These are phyloP conservation scores for Globisporangium nagaii DNA, from an alignment of 352 stramenopile genomes.

Conservation along the genomic window DNA sequence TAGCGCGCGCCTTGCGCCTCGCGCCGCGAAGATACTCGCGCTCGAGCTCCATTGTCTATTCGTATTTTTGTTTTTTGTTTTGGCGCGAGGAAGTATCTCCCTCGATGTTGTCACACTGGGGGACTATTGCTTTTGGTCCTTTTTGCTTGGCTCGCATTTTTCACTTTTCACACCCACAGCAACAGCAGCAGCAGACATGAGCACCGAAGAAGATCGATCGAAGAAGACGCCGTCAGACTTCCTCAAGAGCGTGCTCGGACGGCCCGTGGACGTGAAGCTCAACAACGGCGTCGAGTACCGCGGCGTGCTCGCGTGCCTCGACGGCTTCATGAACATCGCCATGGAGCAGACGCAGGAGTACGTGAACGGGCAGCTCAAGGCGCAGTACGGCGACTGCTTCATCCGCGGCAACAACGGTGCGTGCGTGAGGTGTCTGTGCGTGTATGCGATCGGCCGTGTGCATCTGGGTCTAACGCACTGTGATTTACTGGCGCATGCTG, in stretches of 20 bases:
- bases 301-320: slow-evolving; percentile 97
- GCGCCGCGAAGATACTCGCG: slow-evolving; percentile 56
- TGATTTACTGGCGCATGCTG: background rate
- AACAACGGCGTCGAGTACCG: slow-evolving; percentile 99
- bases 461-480: too few relatives aligned
- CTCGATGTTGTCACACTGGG: slow-evolving; percentile 5
- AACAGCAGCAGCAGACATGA: slow-evolving; percentile 15
- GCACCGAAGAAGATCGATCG: slow-evolving; percentile 27
- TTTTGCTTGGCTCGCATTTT: too few relatives aligned
- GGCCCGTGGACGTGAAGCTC: slow-evolving; percentile 97
- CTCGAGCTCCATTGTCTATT: slow-evolving; percentile 38
- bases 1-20: slow-evolving; percentile 39
- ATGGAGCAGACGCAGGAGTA: slow-evolving; percentile 99
- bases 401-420: slow-evolving; percentile 99
- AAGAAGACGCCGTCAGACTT: slow-evolving; percentile 91
- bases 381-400: slow-evolving; percentile 99
- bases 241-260: slow-evolving; percentile 91
- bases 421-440: slow-evolving; percentile 14
- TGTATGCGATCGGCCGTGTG: background rate
- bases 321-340: slow-evolving; percentile 99
- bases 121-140: background rate
- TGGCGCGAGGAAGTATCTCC: background rate
- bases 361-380: slow-evolving; percentile 98
- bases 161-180: background rate
- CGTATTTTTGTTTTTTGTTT: background rate